Base-by-base conservation (phyloP, 1,284 basidiomycete genomes). In the Ustilago shanxiensis region DNA sequence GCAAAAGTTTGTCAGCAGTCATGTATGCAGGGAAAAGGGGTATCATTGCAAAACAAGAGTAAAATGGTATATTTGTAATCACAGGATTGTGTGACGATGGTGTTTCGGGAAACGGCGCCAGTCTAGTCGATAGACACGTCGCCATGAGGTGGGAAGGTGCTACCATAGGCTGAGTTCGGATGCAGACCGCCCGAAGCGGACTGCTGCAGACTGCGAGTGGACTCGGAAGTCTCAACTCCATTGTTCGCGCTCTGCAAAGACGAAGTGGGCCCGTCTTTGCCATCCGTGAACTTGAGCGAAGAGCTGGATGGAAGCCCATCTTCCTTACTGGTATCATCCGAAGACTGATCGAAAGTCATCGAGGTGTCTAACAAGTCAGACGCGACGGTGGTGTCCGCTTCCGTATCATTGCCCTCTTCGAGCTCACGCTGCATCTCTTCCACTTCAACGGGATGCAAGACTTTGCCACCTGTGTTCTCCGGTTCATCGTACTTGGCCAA, bases 381-480 rank as follows among this genome's bases (percentile, higher is more conserved):
- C 1, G 62, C 60, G 14, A 35, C 37, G 2, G 72, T 69, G 8
- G 55, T 50, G 22, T 60, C 69, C 5, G 60, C 65, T 14, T 49
- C 55, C 0, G 41, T 63, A 16, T 61, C 56, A 14, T 66, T 52
- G 26, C 28, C 62, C 9, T 71, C 53, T 20, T 67, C 74, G 29
- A 47, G 18, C 60, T 70, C 65, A 20, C 74, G 51, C 16, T 63
- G 68, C 61, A 70, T 66, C 66, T 77, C 67, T 56, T 75, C 73
- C 16, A 82, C 26, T 54, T 84, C 83, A 3, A 71, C 69, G 2
- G 83, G 77, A 59, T 84, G 83, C 28, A 84, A 53, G 18, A 84
- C 81, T 45, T 79, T 83, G 31, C 69, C 69, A 16, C 63, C 61
- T 1, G 49, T 41, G 24, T 50, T 49, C n/a, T 75, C 72, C 10